A percentile compares a stretch with the other conserved stretches of the same genome.
Conservation (phyloP, 331 rosid species). For the Quercus phellos region DNA sequence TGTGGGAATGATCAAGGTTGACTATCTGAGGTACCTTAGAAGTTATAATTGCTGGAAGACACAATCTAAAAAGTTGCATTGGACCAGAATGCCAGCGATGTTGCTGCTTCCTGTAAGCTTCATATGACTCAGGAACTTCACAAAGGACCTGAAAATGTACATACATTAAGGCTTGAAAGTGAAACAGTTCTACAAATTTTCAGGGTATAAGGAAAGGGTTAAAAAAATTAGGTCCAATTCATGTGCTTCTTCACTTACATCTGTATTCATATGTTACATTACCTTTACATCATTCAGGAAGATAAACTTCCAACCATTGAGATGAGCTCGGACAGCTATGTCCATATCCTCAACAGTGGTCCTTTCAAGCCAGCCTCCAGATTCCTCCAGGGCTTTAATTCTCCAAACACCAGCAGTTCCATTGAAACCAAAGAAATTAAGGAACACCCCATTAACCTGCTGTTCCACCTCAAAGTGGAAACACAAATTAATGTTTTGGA, state of each 20-base stretch:
- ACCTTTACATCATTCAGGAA: conserved; percentile 93
- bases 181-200: not conserved
- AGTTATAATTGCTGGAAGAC: conserved; percentile 76
- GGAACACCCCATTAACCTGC: conserved; percentile 88
- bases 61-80: conserved; percentile 92
- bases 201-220: not conserved
- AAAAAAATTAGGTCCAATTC: not conserved
- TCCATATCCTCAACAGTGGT: conserved; percentile 98
- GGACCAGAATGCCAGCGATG: conserved; percentile 99
- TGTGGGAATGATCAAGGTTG: not conserved
- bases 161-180: not conserved
- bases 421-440: conserved; percentile 89
- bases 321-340: conserved; percentile 96
- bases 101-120: conserved; percentile 95
- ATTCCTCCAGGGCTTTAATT: conserved; percentile 84
- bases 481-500: conserved; percentile 86
- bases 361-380: conserved; percentile 98
- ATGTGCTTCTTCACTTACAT: not conserved
- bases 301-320: conserved; percentile 89
- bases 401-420: conserved; percentile 99
- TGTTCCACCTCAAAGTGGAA: conserved; percentile 99
- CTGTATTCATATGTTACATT: conserved; percentile 9
- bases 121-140: conserved; percentile 94
- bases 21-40: conserved; percentile 57
- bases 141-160: conserved; percentile 64